Percentiles rank a stretch among this genome's conserved stretches.
These are phyloP conservation scores for Boletales sp. DNA, from an alignment of 768 basidiomycete genomes.

Conservation along the genomic window DNA sequence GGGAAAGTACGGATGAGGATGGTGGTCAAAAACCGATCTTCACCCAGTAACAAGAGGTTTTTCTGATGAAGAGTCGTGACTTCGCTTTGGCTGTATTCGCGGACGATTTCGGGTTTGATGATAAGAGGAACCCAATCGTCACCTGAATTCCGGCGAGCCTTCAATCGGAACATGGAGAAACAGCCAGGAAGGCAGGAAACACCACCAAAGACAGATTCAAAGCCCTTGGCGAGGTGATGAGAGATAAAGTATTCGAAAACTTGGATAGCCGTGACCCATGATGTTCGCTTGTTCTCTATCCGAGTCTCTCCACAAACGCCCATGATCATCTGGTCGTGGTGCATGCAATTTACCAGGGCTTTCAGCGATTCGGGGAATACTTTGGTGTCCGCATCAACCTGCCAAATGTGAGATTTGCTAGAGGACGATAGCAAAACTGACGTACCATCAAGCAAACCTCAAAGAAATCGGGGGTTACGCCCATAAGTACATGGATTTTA, in stretches of 20 bases:
- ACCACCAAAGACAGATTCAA: conserved; percentile 99
- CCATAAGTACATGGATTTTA: conserved; percentile 94
- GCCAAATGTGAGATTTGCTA: conserved; percentile 12
- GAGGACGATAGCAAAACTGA: conserved; percentile 21
- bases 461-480: conserved; percentile 98
- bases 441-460: conserved; percentile 94
- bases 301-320: conserved; percentile 98
- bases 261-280: conserved; percentile 98
- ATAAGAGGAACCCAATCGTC: conserved; percentile 98
- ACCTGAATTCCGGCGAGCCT: conserved; percentile 81
- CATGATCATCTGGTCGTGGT: conserved; percentile 98
- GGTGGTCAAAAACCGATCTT: conserved; percentile 98
- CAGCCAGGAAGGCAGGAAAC: conserved; percentile 99
- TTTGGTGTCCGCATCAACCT: conserved; percentile 99
- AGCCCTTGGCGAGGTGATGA: conserved; percentile 96
- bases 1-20: conserved; percentile 96
- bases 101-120: conserved; percentile 94
- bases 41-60: conserved; percentile 91
- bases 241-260: conserved; percentile 99
- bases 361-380: conserved; percentile 88
- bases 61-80: conserved; percentile 97
- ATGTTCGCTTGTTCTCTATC: conserved; percentile 96
- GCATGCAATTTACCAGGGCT: conserved; percentile 96
- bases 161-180: conserved; percentile 99
- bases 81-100: conserved; percentile 93